These are phyloP conservation scores for Cucumis hystrix DNA, from an alignment of 306 rosid species.

Conservation along the genomic window DNA sequence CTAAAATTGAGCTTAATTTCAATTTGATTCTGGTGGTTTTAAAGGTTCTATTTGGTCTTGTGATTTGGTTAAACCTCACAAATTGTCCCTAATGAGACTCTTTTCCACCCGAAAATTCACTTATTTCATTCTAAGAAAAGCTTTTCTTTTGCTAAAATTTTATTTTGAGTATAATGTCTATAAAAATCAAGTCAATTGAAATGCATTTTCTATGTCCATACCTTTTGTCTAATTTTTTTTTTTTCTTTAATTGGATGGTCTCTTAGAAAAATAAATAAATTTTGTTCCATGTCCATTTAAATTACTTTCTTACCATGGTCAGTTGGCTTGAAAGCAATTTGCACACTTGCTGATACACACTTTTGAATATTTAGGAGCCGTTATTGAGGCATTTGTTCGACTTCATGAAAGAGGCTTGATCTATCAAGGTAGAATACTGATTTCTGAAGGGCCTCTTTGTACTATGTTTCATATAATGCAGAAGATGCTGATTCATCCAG, in stretches of 20 bases:
- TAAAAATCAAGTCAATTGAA: neutral
- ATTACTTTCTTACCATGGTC: neutral
- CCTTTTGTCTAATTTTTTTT: neutral
- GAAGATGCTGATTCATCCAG: neutral
- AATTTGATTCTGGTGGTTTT: neutral
- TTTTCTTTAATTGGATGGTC: neutral
- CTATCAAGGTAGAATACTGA: conserved; percentile 61
- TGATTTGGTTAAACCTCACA: neutral
- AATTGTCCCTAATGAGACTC: neutral
- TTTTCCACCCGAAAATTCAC: neutral
- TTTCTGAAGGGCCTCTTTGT: conserved; percentile 2
- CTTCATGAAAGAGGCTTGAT: conserved; percentile 94
- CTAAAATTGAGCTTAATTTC: neutral
- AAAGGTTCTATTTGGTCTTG: neutral
- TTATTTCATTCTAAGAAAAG: neutral
- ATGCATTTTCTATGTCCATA: neutral
- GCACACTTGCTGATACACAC: conserved; percentile 24
- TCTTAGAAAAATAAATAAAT: neutral
- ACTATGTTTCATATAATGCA: neutral
- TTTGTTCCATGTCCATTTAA: neutral
- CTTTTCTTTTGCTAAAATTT: neutral
- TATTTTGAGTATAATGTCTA: neutral
- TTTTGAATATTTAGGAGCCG: conserved; percentile 60
- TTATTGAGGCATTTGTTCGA: conserved; percentile 85
- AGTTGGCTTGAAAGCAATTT: neutral